Conservation (phyloP, 2,329 filamentous ascomycete species). For the Ophiostoma tasmaniense region DNA sequence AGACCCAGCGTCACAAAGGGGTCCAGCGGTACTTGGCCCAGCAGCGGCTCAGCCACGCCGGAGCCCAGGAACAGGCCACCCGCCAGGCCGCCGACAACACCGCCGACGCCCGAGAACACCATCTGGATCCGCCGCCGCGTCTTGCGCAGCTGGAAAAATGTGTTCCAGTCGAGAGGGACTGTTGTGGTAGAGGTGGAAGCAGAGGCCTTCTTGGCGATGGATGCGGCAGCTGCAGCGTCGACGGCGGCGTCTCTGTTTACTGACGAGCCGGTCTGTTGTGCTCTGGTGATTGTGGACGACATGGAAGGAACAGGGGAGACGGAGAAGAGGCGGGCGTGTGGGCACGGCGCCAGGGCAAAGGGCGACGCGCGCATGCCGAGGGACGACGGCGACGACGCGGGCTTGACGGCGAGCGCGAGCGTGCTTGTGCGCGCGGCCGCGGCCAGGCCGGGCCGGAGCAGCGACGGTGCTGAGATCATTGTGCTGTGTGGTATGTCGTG, state of each 20-base stretch:
- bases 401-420: neutral
- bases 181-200: neutral
- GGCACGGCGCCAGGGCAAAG: neutral
- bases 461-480: slow-evolving; percentile 14
- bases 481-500: neutral
- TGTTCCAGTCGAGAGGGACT: slow-evolving; percentile 68
- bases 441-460: slow-evolving; percentile 17
- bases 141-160: slow-evolving; percentile 83
- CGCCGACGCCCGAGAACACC: slow-evolving; percentile 61
- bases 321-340: neutral
- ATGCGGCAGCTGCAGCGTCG: slow-evolving; percentile 20
- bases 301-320: neutral
- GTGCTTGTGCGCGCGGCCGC: slow-evolving; percentile 11
- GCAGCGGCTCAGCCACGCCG: slow-evolving; percentile 61
- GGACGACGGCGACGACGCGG: neutral
- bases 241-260: slow-evolving; percentile 20
- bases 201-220: slow-evolving; percentile 11
- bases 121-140: slow-evolving; percentile 78
- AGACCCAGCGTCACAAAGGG: slow-evolving; percentile 79
- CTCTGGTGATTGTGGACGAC: neutral
- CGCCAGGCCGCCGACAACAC: slow-evolving; percentile 50
- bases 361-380: neutral
- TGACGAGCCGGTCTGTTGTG: slow-evolving; percentile 8
- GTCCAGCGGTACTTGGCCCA: slow-evolving; percentile 71
- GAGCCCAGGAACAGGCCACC: slow-evolving; percentile 60